phyloP scores from a whole-genome alignment of 768 basidiomycete species.

The Butyriboletus loyo region DNA sequence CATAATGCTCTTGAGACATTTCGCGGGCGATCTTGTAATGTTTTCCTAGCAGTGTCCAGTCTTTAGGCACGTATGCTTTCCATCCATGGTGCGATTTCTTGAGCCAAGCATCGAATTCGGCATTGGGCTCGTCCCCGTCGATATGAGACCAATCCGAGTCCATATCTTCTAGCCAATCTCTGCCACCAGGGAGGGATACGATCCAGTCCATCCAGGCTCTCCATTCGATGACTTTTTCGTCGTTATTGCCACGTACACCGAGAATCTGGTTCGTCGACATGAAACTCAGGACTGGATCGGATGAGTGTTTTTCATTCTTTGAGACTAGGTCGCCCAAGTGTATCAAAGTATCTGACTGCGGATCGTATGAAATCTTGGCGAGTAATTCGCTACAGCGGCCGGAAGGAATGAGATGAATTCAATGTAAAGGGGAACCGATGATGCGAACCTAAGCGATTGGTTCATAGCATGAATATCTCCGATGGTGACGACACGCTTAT shows the following conservation, averaged over 20 bases:
- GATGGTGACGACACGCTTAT: conserved; percentile 65
- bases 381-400: conserved; percentile 53
- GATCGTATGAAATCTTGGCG: conserved; percentile 54
- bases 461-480: conserved; percentile 91
- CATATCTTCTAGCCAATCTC: conserved; percentile 54
- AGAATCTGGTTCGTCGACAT: conserved; percentile 61
- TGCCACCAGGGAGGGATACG: conserved; percentile 36
- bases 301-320: conserved; percentile 55
- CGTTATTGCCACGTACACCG: conserved; percentile 93
- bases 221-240: conserved; percentile 91
- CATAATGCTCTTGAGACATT: conserved; percentile 58
- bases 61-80: conserved; percentile 55
- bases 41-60: conserved; percentile 71
- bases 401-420: background rate
- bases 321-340: conserved; percentile 82
- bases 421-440: background rate
- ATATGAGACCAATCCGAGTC: conserved; percentile 41
- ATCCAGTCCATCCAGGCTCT: conserved; percentile 85
- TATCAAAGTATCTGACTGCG: conserved; percentile 63
- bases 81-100: conserved; percentile 38
- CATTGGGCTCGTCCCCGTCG: conserved; percentile 24
- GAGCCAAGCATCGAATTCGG: conserved; percentile 38
- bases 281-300: conserved; percentile 60
- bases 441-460: conserved; percentile 58
- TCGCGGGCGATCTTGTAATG: conserved; percentile 74